Evolutionary conservation across 495 filamentous ascomycete genomes (phyloP).

Genomic region (Lasiosphaeria ovina): DNA sequence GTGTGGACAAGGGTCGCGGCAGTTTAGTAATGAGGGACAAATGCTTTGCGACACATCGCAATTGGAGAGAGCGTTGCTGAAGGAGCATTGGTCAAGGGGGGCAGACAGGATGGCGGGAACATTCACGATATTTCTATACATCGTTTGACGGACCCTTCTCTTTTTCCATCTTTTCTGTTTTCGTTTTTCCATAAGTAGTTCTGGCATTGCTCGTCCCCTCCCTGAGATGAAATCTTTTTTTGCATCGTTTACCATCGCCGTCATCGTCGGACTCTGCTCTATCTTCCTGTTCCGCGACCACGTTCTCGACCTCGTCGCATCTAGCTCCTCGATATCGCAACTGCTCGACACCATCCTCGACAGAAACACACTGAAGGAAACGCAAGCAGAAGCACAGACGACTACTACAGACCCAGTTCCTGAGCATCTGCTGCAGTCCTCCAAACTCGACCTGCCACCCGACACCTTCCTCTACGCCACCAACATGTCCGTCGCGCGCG

Average conservation of each 20-base stretch:
- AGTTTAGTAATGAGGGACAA: constrained; percentile 3
- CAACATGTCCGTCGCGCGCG: constrained; percentile 67
- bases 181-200: not conserved
- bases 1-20: not conserved
- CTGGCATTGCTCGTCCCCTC: not conserved
- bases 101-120: not conserved
- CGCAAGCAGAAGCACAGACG: constrained; percentile 2
- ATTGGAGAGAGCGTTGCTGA: not conserved
- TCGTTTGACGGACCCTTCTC: not conserved
- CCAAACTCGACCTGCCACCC: constrained; percentile 17
- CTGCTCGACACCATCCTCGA: constrained; percentile 9
- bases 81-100: not conserved
- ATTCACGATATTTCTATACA: constrained; percentile 6
- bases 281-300: constrained; percentile 32
- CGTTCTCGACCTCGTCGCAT: constrained; percentile 21
- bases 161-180: not conserved
- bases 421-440: constrained; percentile 3
- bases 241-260: not conserved
- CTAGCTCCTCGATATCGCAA: constrained; percentile 16
- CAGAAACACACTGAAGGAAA: constrained; percentile 5
- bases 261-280: constrained; percentile 39
- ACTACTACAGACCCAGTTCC: constrained; percentile 9
- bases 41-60: not conserved
- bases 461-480: constrained; percentile 24
- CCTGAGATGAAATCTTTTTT: not conserved